phyloP scores from a whole-genome alignment of 1,284 basidiomycete genomes.

The Termitomyces sp. region DNA sequence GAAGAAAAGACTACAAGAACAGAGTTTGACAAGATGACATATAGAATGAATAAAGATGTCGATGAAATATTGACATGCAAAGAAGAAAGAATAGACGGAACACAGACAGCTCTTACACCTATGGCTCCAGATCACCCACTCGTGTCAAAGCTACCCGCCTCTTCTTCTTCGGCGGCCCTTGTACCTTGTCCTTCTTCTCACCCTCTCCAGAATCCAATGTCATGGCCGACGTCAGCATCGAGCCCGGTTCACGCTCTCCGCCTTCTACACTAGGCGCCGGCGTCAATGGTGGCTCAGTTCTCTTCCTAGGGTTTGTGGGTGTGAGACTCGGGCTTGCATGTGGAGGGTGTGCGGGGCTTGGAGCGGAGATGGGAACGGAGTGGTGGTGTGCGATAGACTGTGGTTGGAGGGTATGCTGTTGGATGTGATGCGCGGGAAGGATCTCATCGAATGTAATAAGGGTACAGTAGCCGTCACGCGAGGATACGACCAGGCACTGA shows the following conservation, averaged over 20 bases:
- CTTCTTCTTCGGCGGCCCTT: conserved; percentile 82
- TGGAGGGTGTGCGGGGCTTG: background rate
- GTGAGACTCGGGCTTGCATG: conserved; percentile 21
- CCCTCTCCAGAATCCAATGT: conserved; percentile 23
- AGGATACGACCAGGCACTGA: conserved; percentile 87
- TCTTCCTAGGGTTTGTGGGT: conserved; percentile 47
- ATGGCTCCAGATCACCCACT: conserved; percentile 52
- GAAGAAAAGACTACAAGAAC: background rate
- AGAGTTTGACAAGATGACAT: background rate
- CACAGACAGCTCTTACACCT: background rate
- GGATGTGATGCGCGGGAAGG: conserved; percentile 78
- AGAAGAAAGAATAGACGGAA: background rate
- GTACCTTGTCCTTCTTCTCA: conserved; percentile 18
- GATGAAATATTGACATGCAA: background rate
- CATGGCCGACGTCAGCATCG: background rate
- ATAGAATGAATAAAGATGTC: background rate
- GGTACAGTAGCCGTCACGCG: conserved; percentile 96
- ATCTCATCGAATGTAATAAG: conserved; percentile 90
- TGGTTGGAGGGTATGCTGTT: conserved; percentile 83
- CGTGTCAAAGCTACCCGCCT: conserved; percentile 77
- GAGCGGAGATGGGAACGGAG: conserved; percentile 42
- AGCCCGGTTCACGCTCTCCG: conserved; percentile 16
- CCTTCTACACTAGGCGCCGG: conserved; percentile 47
- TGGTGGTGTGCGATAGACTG: conserved; percentile 84
- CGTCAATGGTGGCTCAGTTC: conserved; percentile 47